These are phyloP conservation scores for Ligustrum vulgare DNA, from an alignment of 257 asterid genomes.

Conservation along the genomic window DNA sequence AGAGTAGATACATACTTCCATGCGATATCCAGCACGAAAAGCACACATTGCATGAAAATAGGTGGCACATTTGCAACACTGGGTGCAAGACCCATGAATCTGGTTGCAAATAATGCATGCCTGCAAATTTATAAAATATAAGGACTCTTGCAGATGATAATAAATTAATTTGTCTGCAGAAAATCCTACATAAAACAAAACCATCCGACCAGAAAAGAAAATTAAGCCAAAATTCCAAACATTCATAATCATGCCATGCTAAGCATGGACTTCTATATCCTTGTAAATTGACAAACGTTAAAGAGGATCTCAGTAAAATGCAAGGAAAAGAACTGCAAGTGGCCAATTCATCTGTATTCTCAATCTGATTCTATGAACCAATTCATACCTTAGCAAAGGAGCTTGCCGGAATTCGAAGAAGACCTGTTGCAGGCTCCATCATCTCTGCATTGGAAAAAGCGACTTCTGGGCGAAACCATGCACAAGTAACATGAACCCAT, in stretches of 20 bases:
- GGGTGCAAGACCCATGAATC: slow-evolving; percentile 87
- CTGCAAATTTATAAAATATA: slow-evolving; percentile 44
- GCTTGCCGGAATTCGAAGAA: slow-evolving; percentile 66
- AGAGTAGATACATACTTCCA: slow-evolving; percentile 68
- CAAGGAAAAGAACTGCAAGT: slow-evolving; percentile 17
- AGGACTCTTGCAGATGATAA: background rate
- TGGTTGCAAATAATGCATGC: slow-evolving; percentile 84
- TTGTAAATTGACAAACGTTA: slow-evolving; percentile 13
- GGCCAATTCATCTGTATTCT: slow-evolving; percentile 24
- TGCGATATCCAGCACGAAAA: slow-evolving; percentile 83
- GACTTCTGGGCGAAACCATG: slow-evolving; percentile 94
- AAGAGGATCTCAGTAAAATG: slow-evolving; percentile 13
- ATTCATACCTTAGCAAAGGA: slow-evolving; percentile 67
- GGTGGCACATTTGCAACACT: slow-evolving; percentile 90
- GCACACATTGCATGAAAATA: slow-evolving; percentile 88
- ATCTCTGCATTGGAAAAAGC: slow-evolving; percentile 64
- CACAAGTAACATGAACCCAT: slow-evolving; percentile 97
- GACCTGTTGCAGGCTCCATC: slow-evolving; percentile 95
- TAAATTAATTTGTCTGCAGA: slow-evolving; percentile 6
- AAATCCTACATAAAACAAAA: background rate
- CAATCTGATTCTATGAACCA: slow-evolving; percentile 15
- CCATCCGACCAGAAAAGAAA: slow-evolving; percentile 2
- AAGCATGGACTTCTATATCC: slow-evolving; percentile 1
- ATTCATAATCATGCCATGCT: slow-evolving; percentile 14
- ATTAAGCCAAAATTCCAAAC: slow-evolving; percentile 8